Percentiles rank a stretch among this genome's conserved stretches.
These are phyloP conservation scores for Butyriboletus appendiculatus DNA, from an alignment of 1,284 basidiomycete genomes.

Conservation along the genomic window DNA sequence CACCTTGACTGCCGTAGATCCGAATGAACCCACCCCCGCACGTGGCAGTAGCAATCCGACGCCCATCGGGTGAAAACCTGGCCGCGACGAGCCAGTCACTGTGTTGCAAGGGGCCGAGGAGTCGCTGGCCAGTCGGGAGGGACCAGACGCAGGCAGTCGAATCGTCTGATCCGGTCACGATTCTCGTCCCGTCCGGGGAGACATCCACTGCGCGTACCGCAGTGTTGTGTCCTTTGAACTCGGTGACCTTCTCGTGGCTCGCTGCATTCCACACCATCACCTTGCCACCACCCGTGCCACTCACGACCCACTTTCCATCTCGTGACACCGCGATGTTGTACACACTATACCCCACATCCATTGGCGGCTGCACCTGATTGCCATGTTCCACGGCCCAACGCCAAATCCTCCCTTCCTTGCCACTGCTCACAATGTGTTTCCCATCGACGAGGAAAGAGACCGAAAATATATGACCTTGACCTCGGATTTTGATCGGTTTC, in stretches of 20 bases:
- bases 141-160: conserved; percentile 8
- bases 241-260: neutral
- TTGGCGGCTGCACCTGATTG: neutral
- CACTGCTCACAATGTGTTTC: conserved; percentile 2
- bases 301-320: neutral
- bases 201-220: neutral
- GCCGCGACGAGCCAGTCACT: neutral
- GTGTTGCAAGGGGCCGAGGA: neutral
- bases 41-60: conserved; percentile 2
- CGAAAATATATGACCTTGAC: neutral
- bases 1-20: conserved; percentile 5
- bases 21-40: neutral
- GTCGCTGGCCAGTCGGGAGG: neutral
- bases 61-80: conserved; percentile 11
- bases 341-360: neutral
- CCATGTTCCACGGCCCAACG: conserved; percentile 5
- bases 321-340: neutral
- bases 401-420: neutral
- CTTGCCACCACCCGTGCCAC: neutral
- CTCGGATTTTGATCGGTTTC: neutral
- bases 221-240: neutral
- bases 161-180: conserved; percentile 4
- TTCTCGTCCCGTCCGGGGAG: conserved; percentile 2
- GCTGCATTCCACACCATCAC: conserved; percentile 2
- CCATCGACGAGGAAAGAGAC: conserved; percentile 5